A percentile compares a stretch with the other conserved stretches of the same genome.
Evolutionary conservation across 192 early-diverging fungal genomes (phyloP).

Genomic region (Thamnidium elegans): DNA sequence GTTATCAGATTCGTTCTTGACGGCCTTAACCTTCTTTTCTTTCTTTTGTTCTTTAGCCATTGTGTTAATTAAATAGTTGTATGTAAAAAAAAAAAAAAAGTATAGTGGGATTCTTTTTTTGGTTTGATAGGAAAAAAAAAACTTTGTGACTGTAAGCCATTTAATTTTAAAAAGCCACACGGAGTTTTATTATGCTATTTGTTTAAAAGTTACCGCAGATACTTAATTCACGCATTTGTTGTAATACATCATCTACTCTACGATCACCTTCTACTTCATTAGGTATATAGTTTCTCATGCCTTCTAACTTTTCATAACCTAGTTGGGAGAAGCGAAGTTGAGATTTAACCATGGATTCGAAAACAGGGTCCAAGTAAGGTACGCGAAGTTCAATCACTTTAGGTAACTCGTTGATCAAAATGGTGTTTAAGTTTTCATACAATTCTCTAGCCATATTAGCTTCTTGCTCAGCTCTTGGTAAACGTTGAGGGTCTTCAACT

Average conservation of each 20-base stretch:
- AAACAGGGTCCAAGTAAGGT: constrained; percentile 88
- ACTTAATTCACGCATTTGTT: constrained; percentile 83
- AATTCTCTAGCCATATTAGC: constrained; percentile 64
- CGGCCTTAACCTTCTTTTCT: constrained; percentile 45
- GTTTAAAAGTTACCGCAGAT: constrained; percentile 78
- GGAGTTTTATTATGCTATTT: neutral
- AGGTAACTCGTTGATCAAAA: constrained; percentile 83
- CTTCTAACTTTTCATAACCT: constrained; percentile 69
- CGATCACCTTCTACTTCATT: constrained; percentile 62
- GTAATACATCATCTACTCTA: constrained; percentile 76
- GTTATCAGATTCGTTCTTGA: constrained; percentile 45
- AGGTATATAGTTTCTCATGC: constrained; percentile 60
- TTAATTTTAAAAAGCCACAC: no score
- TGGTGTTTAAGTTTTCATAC: constrained; percentile 79
- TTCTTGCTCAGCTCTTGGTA: constrained; percentile 78
- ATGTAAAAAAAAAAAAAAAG: neutral
- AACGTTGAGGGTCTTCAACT: constrained; percentile 58
- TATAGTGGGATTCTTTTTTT: neutral
- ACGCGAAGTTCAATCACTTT: constrained; percentile 85
- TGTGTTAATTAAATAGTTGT: neutral
- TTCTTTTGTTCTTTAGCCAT: constrained; percentile 53
- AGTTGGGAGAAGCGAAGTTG: constrained; percentile 85
- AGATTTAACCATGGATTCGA: constrained; percentile 91
- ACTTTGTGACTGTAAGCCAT: no score
- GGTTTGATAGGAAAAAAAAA: neutral